These are phyloP conservation scores for Eucalyptus cloeziana DNA, from an alignment of 345 rosid genomes.

Conservation along the genomic window DNA sequence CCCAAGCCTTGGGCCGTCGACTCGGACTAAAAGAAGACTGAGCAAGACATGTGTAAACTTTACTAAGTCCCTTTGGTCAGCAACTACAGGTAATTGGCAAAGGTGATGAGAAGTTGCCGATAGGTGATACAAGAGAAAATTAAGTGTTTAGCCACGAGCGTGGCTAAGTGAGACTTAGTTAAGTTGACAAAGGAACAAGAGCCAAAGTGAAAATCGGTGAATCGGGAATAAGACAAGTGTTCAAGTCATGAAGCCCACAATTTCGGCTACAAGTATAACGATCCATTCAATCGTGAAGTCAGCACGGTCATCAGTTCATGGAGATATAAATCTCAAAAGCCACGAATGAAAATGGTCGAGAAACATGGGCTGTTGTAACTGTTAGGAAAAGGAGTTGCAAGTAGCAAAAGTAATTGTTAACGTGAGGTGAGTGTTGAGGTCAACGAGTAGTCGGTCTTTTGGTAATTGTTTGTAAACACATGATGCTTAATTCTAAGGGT, in stretches of 20 bases:
- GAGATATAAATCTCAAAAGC: neutral
- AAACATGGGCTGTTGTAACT: neutral
- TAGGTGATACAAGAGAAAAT: neutral
- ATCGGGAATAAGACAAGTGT: neutral
- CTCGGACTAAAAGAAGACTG: neutral
- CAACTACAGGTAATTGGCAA: neutral
- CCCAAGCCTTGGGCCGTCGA: neutral
- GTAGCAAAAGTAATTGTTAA: neutral
- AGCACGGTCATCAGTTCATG: neutral
- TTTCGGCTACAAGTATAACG: neutral
- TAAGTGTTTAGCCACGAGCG: neutral
- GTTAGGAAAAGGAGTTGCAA: neutral
- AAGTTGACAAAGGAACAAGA: neutral
- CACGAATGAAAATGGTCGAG: neutral
- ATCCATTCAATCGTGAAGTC: neutral
- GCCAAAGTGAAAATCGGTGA: neutral
- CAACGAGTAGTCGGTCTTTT: neutral
- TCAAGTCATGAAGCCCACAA: neutral
- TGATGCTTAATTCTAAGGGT: neutral
- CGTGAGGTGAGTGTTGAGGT: neutral
- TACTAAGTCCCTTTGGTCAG: neutral
- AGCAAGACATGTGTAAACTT: neutral
- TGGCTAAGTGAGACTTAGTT: neutral
- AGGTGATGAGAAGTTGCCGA: neutral
- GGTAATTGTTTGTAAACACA: neutral